Evolutionary conservation across 2,329 filamentous ascomycete species (phyloP), one percentile per base, ranked within the genome.

Genomic region (Dactylonectria macrodidyma): DNA sequence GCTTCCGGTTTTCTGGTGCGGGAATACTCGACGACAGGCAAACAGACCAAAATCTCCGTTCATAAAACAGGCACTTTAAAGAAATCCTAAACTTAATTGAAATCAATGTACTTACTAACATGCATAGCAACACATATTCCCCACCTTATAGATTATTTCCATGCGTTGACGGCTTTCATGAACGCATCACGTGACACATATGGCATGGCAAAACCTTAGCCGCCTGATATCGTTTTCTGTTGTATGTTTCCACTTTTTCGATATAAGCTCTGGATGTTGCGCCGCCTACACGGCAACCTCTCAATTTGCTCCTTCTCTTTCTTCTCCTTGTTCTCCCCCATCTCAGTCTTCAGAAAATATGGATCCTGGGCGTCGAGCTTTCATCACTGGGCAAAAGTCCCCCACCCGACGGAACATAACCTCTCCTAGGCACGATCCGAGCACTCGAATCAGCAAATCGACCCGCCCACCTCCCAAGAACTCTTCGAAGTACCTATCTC

Each of bases 391-490:
- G 52, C 78, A 80, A 70, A 82, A 82, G 71, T 85, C 87, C 26
- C 74, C 77, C 66, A 78, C 77, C 65, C 77, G 80, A 59, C 83
- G 85, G 75, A 85, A 90, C 73, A 82, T 89, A 68, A 87, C 86
- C 36, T 85, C 85, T 48, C 88, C 89, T 7, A 85, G 88, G 73
- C 82, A 84, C 73, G 88, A 91, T 78, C 78, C 84, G 59, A 85
- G 82, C 74, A 87, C 80, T 62, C 88, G 90, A 73, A 84, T 91
- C 73, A 85, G 86, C 61, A 91, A 91, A 77, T 77, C 76, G 58
- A 78, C 69, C 60, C 73, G 75, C 22, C 68, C 75, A 38, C 76
- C 75, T 62, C 67, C 75, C 26, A 76, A 75, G 66, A 76, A 78
- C 59, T 70, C 76, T 41, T 75, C 80, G n/a, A 81, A 78, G 61